Percentiles rank a stretch among this genome's conserved stretches.
Conservation (phyloP, 768 basidiomycete species). For the Amanita fuliginea region DNA sequence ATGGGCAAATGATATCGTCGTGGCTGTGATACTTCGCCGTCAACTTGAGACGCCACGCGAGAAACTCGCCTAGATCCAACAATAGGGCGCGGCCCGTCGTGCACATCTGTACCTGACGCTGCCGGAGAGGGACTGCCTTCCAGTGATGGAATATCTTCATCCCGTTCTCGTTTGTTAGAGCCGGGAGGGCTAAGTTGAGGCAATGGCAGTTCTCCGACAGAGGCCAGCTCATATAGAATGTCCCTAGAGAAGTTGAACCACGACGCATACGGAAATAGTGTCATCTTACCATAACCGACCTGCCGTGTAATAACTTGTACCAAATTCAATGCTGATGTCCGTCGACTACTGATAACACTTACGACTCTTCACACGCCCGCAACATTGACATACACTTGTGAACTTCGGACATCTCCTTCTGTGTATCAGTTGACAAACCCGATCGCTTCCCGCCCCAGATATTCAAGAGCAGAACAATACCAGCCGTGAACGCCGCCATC, state of each 20-base stretch:
- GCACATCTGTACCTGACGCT: slow-evolving; percentile 7
- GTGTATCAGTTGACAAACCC: slow-evolving; percentile 35
- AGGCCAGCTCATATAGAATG: slow-evolving; percentile 61
- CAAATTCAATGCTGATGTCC: not conserved
- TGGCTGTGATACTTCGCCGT: not conserved
- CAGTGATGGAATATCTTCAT: slow-evolving; percentile 34
- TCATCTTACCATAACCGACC: slow-evolving; percentile 32
- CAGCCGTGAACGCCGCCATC: slow-evolving; percentile 33
- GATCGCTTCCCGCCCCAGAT: slow-evolving; percentile 54
- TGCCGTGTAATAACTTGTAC: slow-evolving; percentile 25
- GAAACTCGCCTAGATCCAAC: slow-evolving; percentile 5
- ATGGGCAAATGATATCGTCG: slow-evolving; percentile 30
- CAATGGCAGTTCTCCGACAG: slow-evolving; percentile 59
- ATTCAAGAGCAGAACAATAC: slow-evolving; percentile 52
- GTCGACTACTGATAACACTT: not conserved
- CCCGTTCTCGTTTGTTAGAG: slow-evolving; percentile 53
- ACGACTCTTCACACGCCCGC: slow-evolving; percentile 24
- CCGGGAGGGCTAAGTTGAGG: slow-evolving; percentile 41
- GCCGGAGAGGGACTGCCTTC: slow-evolving; percentile 1
- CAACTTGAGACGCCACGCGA: not conserved
- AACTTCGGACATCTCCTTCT: slow-evolving; percentile 54
- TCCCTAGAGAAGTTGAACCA: slow-evolving; percentile 35
- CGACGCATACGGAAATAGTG: slow-evolving; percentile 13
- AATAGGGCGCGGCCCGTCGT: not conserved
- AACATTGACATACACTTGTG: slow-evolving; percentile 51